phyloP scores from a whole-genome alignment of 2,329 filamentous ascomycete species.

The Sporothrix euskadiensis region DNA sequence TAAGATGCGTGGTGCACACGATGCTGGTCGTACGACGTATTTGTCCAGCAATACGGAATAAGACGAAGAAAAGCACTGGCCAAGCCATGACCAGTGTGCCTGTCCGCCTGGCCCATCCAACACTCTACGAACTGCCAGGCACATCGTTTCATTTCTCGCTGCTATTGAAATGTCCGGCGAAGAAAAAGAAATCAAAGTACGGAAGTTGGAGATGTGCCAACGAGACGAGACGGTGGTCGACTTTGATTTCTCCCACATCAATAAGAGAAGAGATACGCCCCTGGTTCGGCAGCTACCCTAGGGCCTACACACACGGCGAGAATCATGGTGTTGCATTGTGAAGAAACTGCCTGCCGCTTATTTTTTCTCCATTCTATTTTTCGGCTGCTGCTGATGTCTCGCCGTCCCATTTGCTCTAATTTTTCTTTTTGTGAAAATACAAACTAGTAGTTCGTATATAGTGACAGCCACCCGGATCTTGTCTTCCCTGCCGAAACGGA shows the following conservation, averaged over 20 bases:
- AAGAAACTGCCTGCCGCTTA: not conserved
- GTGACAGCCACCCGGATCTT: not conserved
- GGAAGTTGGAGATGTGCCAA: not conserved
- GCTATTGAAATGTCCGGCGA: not conserved
- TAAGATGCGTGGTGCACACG: not conserved
- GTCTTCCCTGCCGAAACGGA: constrained; percentile 1
- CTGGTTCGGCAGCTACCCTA: constrained; percentile 12
- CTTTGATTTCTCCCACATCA: not conserved
- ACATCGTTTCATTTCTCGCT: constrained; percentile 16
- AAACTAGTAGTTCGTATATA: not conserved
- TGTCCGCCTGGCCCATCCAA: not conserved
- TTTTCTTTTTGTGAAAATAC: too few relatives aligned
- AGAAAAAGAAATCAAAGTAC: constrained; percentile 1
- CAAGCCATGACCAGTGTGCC: not conserved
- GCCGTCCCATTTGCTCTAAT: too few relatives aligned
- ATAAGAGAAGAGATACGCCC: not conserved
- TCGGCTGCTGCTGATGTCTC: not conserved
- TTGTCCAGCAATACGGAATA: too few relatives aligned
- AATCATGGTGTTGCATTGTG: not conserved
- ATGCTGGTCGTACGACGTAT: not conserved
- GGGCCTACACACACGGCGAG: too few relatives aligned
- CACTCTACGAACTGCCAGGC: not conserved
- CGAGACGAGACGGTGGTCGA: not conserved
- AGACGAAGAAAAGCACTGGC: not conserved
- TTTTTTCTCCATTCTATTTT: not conserved